Base-by-base conservation (phyloP, 805 yeast species). In the Saturnispora saitoi region DNA sequence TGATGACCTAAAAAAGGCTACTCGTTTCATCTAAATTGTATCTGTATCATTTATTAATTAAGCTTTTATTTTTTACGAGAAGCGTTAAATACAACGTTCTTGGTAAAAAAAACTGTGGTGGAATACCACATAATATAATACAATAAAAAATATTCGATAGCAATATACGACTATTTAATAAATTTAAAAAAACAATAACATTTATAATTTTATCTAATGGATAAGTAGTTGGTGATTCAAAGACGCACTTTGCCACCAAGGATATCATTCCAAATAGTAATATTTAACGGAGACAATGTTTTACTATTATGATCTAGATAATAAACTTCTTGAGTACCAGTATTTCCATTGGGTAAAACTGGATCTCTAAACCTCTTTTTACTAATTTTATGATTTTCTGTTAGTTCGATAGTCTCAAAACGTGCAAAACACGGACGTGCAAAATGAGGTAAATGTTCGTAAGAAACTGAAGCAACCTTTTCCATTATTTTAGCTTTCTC, bases 391-490 rank as follows among this genome's bases (percentile, higher is more conserved):
- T 86, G 90, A 62, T 86, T 91, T 54, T 86, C 91, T 3, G 86
- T 79, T 42, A 79, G 76, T 56, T 76, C 75, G 51, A 89, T 81
- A 31, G 68, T 62, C 37, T 78, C 82, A 59, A 88, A 76, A 62
- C 88, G 85, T 46, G 88, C 66, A 60, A 90, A 88, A 34, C 83
- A 73, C 0, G 98, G 98, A 32, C 87, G 71, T 0, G 97, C 95
- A 67, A 86, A 90, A 57, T 76, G 80, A 22, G 97, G 96, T 51
- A 90, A 71, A 31, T 76, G 70, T 26, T 62, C 54, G 42, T 55
- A 58, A 30, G 74, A 61, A 41, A 64, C 59, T 28, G 53, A 38
- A 9, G 75, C 67, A 36, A 79, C 52, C 11, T 63, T 63, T 6
- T 66, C 56, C 43, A 80, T 63, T 2, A 78, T 60, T 5, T 30